These are phyloP conservation scores for Penicillium goetzii DNA, from an alignment of 495 filamentous ascomycete genomes.

Conservation along the genomic window DNA sequence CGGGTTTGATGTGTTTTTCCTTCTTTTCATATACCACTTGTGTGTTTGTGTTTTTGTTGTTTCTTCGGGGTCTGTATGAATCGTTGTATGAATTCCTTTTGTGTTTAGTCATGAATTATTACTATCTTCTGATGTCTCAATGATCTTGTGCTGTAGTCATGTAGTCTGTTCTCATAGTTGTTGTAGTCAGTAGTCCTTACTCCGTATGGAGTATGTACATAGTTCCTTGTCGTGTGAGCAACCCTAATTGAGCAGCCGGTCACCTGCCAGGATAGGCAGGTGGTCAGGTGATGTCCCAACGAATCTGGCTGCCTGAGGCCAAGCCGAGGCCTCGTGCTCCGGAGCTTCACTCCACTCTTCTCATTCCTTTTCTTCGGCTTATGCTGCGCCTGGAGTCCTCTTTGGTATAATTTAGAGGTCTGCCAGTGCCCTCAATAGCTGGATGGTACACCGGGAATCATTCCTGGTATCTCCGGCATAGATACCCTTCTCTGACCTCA, in stretches of 20 bases:
- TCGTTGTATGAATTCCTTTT: constrained; percentile 34
- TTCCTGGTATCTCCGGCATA: constrained; percentile 14
- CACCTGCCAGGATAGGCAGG: constrained; percentile 24
- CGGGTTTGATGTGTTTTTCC: constrained; percentile 19
- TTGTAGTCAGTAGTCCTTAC: constrained; percentile 8
- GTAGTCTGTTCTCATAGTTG: not conserved
- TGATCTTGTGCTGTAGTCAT: not conserved
- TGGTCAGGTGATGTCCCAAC: constrained; percentile 29
- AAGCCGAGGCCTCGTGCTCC: constrained; percentile 25
- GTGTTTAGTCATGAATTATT: constrained; percentile 22
- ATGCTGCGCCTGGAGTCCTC: constrained; percentile 22
- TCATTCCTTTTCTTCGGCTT: constrained; percentile 19
- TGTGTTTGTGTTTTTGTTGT: constrained; percentile 12
- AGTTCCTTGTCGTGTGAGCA: constrained; percentile 3
- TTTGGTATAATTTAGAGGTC: constrained; percentile 15
- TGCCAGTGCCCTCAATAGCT: constrained; percentile 12
- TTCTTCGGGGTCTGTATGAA: constrained; percentile 27
- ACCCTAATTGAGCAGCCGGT: not conserved
- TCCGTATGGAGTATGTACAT: not conserved
- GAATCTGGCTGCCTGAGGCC: constrained; percentile 29
- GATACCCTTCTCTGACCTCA: constrained; percentile 15
- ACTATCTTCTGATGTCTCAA: constrained; percentile 17
- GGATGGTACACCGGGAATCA: constrained; percentile 21
- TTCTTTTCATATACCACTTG: constrained; percentile 38
- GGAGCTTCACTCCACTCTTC: constrained; percentile 15